Evolutionary conservation across 805 yeast species (phyloP), one percentile per base, ranked within the genome.

Genomic region (Metschnikowia kofuensis): DNA sequence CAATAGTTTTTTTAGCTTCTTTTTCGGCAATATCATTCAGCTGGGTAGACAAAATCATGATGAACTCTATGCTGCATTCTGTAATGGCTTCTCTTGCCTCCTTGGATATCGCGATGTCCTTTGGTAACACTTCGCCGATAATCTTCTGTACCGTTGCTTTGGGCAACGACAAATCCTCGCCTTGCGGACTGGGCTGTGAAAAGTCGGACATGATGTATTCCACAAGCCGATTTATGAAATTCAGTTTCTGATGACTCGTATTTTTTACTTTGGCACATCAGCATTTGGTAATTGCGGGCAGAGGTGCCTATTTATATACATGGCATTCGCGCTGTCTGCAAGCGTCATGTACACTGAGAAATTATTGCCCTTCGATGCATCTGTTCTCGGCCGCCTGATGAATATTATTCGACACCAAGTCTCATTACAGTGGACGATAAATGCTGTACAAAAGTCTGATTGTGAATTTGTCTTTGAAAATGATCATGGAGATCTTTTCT

Each of bases 91-190:
- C 98, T 49, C 97, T 76, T 2, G 97, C 96, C 56, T 94, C 98
- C 57, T 91, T 87, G 37, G 96, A 83, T 58, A 92, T 89, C 7
- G 91, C 83, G 48, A 88, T 76, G 62, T 91, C 97, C n/a, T 81
- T 71, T 14, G 97, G 97, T 30, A 92, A 74, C 32, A 94, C 87
- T 61, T 94, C 99, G 3, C 90, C 78, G 15, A 94, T 85, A 42
- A 94, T 89, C 66, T 94, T 94, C 64, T 92, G 98, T 1, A 94
- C 98, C 0, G 99, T 94, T 2, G 99, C 99, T 69, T 75, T 70
- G 21, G 79, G 76, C 49, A 73, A 62, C 13, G 74, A 68, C 48
- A 73, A 64, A 57, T 72, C 77, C 47, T 73, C 78, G 14, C 66
- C 65, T 7, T 61, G 53, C 32, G 63, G 57, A 37, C 55, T 49